These are phyloP conservation scores for Wallacemonas rigidus DNA, from an alignment of 208 protist species.

Conservation along the genomic window DNA sequence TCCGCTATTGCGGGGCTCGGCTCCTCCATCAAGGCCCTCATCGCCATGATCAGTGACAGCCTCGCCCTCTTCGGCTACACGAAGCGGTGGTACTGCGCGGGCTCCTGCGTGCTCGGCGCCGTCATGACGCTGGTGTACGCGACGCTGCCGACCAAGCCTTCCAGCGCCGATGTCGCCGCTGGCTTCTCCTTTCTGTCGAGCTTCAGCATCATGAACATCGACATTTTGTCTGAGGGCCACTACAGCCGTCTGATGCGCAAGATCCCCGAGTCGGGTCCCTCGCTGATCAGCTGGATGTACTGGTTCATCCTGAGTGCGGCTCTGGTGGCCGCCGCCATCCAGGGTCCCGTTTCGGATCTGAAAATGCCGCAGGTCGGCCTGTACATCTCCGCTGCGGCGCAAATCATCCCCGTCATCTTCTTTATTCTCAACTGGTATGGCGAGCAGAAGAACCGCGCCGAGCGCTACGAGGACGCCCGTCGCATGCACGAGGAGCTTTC, in stretches of 20 bases:
- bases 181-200: slow-evolving; percentile 55
- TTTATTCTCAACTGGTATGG: slow-evolving; percentile 70
- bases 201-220: slow-evolving; percentile 59
- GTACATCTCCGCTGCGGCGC: slow-evolving; percentile 55
- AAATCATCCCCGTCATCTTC: slow-evolving; percentile 48
- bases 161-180: slow-evolving; percentile 30
- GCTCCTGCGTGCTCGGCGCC: slow-evolving; percentile 48
- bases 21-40: slow-evolving; percentile 43
- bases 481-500: slow-evolving; percentile 28
- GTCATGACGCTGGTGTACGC: slow-evolving; percentile 45
- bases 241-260: slow-evolving; percentile 71
- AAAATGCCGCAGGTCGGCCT: slow-evolving; percentile 42
- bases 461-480: slow-evolving; percentile 45
- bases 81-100: slow-evolving; percentile 37
- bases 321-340: slow-evolving; percentile 39
- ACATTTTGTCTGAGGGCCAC: slow-evolving; percentile 74
- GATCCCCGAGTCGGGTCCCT: slow-evolving; percentile 37
- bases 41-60: slow-evolving; percentile 37
- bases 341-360: slow-evolving; percentile 56
- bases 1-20: slow-evolving; percentile 35
- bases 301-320: slow-evolving; percentile 46
- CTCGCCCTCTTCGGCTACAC: slow-evolving; percentile 36
- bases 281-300: slow-evolving; percentile 68
- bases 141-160: slow-evolving; percentile 34
- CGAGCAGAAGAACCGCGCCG: slow-evolving; percentile 59